Evolutionary conservation across 83 land plant species (phyloP).

Genomic region (Picea abies): DNA sequence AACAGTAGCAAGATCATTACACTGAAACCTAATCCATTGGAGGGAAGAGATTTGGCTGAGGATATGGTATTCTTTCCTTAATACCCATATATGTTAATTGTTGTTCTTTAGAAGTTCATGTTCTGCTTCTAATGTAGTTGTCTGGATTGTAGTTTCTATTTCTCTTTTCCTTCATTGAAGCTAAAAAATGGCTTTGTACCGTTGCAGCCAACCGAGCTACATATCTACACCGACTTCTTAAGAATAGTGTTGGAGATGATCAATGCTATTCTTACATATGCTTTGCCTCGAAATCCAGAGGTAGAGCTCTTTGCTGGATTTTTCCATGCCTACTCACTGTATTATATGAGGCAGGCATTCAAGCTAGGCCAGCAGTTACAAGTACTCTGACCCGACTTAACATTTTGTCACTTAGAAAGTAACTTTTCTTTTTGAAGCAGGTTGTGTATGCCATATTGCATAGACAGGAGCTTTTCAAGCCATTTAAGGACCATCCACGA

Average conservation of each 20-base stretch:
- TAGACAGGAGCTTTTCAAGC: constrained; percentile 86
- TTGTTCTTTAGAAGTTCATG: too few relatives aligned
- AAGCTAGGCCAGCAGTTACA: background rate
- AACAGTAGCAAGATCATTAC: constrained; percentile 36
- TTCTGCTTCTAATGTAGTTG: too few relatives aligned
- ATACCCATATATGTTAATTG: background rate
- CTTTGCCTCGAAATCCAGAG: constrained; percentile 93
- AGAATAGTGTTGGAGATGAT: constrained; percentile 88
- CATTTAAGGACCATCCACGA: constrained; percentile 86
- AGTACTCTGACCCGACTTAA: background rate
- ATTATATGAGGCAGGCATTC: background rate
- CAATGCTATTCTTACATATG: constrained; percentile 87
- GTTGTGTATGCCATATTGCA: constrained; percentile 92
- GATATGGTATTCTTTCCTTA: constrained; percentile 46
- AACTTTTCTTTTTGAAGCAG: constrained; percentile 33
- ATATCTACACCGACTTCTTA: constrained; percentile 83
- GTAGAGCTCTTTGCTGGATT: constrained; percentile 30
- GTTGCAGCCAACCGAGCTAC: constrained; percentile 83
- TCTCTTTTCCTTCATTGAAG: constrained; percentile 12
- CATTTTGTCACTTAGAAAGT: background rate
- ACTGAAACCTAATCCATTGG: constrained; percentile 23
- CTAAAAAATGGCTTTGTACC: constrained; percentile 6
- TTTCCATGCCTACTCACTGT: background rate
- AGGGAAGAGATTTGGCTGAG: constrained; percentile 44
- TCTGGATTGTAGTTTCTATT: too few relatives aligned